These are phyloP conservation scores for Dicorynia guianensis DNA, from an alignment of 306 rosid genomes.

Conservation along the genomic window DNA sequence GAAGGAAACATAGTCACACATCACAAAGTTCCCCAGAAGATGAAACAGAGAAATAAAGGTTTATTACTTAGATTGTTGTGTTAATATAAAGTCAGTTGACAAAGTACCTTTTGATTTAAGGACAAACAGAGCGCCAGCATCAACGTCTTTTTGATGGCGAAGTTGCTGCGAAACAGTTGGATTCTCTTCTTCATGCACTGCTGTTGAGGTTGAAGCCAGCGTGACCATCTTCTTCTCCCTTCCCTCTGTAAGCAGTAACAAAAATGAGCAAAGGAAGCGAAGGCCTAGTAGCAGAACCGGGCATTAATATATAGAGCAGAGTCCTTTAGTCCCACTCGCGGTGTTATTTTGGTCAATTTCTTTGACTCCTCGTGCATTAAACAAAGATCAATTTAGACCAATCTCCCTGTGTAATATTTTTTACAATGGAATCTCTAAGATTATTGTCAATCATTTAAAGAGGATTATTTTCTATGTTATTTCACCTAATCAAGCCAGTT, in stretches of 20 bases:
- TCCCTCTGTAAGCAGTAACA: background rate
- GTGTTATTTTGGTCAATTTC: background rate
- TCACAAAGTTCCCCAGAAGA: background rate
- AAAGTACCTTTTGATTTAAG: conserved; percentile 79
- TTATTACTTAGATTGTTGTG: too few relatives aligned
- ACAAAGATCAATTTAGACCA: too few relatives aligned
- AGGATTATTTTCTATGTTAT: too few relatives aligned
- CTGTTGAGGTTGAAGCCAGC: conserved; percentile 39
- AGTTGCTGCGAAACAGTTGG: conserved; percentile 22
- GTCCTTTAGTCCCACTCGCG: too few relatives aligned
- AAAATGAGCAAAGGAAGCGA: too few relatives aligned
- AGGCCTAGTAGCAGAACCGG: too few relatives aligned
- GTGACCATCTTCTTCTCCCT: conserved; percentile 46
- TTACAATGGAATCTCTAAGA: too few relatives aligned
- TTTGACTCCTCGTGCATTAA: background rate
- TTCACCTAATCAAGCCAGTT: too few relatives aligned
- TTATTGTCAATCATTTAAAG: too few relatives aligned
- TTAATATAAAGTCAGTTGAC: background rate
- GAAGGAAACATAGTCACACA: background rate
- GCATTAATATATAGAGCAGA: too few relatives aligned
- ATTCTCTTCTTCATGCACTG: conserved; percentile 36
- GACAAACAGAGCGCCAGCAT: conserved; percentile 88
- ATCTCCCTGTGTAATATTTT: too few relatives aligned
- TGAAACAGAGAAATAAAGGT: background rate
- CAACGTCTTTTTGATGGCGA: conserved; percentile 41